phyloP scores from a whole-genome alignment of 148 eudicot species.

The Fagopyrum homotropicum region DNA sequence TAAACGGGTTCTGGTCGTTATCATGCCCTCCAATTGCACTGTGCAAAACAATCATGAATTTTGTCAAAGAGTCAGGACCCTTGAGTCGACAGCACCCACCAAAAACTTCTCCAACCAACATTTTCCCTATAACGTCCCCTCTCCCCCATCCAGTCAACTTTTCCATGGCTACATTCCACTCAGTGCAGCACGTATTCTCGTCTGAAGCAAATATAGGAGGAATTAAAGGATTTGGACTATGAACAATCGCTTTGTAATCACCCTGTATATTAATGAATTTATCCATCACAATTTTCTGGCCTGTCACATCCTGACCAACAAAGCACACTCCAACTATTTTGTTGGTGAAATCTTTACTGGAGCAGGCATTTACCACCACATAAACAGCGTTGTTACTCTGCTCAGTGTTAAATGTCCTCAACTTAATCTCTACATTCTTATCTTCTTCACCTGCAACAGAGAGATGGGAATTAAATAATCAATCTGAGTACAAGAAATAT shows the following conservation, averaged over 20 bases:
- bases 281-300: constrained; percentile 80
- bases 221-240: constrained; percentile 80
- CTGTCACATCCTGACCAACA: constrained; percentile 89
- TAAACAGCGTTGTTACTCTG: constrained; percentile 49
- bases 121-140: constrained; percentile 60
- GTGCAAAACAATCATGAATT: constrained; percentile 84
- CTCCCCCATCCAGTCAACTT: constrained; percentile 81
- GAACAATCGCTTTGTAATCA: constrained; percentile 86
- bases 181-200: constrained; percentile 80
- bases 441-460: constrained; percentile 86
- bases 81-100: constrained; percentile 69
- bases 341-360: constrained; percentile 65
- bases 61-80: constrained; percentile 75
- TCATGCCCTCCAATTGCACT: constrained; percentile 85
- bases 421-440: constrained; percentile 69
- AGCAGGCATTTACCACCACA: constrained; percentile 86
- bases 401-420: constrained; percentile 57
- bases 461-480: background rate
- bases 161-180: constrained; percentile 95
- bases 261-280: constrained; percentile 80
- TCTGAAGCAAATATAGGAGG: constrained; percentile 95
- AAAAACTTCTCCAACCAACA: constrained; percentile 82
- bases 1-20: constrained; percentile 58
- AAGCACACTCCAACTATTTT: constrained; percentile 83
- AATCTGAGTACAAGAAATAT: background rate